phyloP scores from a whole-genome alignment of 805 yeast species.

The Candida sanyiensis region DNA sequence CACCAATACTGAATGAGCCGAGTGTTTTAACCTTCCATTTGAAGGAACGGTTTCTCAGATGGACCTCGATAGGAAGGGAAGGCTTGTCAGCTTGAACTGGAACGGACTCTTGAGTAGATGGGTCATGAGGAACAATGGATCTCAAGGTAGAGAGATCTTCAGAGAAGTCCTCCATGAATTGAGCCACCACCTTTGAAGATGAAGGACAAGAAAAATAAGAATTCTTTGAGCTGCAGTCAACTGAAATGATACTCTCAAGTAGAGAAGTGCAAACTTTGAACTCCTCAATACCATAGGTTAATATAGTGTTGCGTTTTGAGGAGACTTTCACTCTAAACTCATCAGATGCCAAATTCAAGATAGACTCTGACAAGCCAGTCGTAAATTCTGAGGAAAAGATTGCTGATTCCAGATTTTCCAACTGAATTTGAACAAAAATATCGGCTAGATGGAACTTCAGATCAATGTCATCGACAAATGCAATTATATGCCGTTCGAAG shows the following conservation, averaged over 20 bases:
- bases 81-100: no score
- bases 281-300: slow-evolving; percentile 1
- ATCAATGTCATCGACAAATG: slow-evolving; percentile 2
- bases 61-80: background rate
- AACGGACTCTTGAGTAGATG: no score
- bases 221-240: background rate
- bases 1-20: slow-evolving; percentile 3
- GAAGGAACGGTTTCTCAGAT: slow-evolving; percentile 3
- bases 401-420: background rate
- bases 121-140: no score
- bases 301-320: background rate
- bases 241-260: background rate
- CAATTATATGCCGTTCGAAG: background rate
- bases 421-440: background rate
- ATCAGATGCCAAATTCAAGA: background rate
- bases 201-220: background rate
- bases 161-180: no score
- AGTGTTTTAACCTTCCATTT: background rate
- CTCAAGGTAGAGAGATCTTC: no score
- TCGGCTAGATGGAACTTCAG: background rate
- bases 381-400: background rate
- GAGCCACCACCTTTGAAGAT: background rate
- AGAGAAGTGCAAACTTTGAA: background rate
- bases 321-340: background rate
- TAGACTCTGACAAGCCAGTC: background rate